A percentile compares a stretch with the other conserved stretches of the same genome.
Evolutionary conservation across 83 land plant genomes (phyloP).

Genomic region (Picea mariana): DNA sequence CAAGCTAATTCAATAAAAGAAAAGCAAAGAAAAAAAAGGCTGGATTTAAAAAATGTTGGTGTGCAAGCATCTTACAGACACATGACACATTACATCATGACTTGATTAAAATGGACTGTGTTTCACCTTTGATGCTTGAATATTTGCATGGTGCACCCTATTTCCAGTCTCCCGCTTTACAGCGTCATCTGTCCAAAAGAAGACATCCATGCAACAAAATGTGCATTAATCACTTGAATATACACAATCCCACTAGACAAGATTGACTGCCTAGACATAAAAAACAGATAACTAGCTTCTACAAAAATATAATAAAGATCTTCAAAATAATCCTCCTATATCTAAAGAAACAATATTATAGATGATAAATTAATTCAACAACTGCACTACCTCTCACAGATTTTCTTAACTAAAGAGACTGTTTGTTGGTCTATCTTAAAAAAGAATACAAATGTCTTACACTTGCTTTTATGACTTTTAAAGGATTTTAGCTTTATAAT

Average conservation of each 20-base stretch:
- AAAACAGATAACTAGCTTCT: background rate
- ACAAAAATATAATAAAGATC: background rate
- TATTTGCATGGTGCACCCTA: constrained; percentile 90
- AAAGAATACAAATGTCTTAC: too few species aligned
- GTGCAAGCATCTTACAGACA: background rate
- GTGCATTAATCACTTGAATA: background rate
- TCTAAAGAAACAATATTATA: background rate
- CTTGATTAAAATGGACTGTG: background rate
- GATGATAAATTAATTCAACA: background rate
- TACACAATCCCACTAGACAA: background rate
- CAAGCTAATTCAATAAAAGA: background rate
- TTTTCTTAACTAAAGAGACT: too few species aligned
- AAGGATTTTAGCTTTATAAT: too few species aligned
- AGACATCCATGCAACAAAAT: background rate
- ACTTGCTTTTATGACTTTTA: too few species aligned
- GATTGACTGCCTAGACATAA: background rate
- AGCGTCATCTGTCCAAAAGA: constrained; percentile 68
- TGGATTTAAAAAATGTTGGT: background rate
- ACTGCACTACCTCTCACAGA: background rate
- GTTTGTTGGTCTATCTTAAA: too few species aligned
- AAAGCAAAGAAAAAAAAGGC: background rate
- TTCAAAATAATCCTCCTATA: background rate
- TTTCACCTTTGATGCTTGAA: constrained; percentile 91
- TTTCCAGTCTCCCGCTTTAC: constrained; percentile 87
- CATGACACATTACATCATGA: background rate